phyloP scores from a whole-genome alignment of 768 basidiomycete species.

The Lactarius vividus region DNA sequence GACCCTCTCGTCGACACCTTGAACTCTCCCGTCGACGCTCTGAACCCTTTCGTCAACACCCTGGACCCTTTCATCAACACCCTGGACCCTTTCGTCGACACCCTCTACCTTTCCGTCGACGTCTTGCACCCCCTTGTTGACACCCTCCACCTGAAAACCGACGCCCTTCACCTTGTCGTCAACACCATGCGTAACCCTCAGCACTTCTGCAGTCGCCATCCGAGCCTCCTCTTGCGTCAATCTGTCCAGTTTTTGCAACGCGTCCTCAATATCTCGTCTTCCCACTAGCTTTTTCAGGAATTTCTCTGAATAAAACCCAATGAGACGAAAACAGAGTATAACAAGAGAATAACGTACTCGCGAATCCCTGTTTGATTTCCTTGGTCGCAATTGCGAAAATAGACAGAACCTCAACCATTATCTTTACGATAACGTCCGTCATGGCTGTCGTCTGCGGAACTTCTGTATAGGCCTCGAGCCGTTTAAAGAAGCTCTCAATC shows the following conservation, averaged over 20 bases:
- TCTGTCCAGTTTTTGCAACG: no score
- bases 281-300: neutral
- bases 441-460: neutral
- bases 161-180: neutral
- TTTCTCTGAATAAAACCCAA: neutral
- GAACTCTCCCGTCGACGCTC: no score
- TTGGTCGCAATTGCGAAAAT: neutral
- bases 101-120: no score
- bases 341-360: neutral
- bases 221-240: neutral
- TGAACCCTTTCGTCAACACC: neutral
- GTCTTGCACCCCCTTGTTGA: no score
- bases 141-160: neutral
- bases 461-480: neutral
- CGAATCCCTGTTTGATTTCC: neutral
- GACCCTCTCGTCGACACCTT: neutral
- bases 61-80: no score
- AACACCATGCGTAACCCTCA: neutral
- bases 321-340: neutral
- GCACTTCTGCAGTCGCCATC: neutral
- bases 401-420: constrained; percentile 3
- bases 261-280: neutral
- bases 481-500: neutral
- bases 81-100: neutral
- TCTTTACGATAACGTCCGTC: neutral